A percentile compares a stretch with the other conserved stretches of the same genome.
Conservation (phyloP, 345 rosid genomes). For the Microthlaspi erraticum region DNA sequence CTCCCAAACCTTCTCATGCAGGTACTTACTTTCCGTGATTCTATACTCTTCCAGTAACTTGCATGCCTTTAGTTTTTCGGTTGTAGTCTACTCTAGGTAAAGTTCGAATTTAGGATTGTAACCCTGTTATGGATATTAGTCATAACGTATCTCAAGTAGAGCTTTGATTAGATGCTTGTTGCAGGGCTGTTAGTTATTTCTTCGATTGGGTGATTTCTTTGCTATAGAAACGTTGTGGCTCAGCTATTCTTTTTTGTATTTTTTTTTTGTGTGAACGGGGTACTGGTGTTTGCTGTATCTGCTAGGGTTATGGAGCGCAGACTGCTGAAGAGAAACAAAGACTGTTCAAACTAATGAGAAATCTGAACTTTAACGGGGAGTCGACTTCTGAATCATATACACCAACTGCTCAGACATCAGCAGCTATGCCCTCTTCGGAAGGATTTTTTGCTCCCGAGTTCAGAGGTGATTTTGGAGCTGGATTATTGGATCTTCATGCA, state of each 20-base stretch:
- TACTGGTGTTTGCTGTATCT: constrained; percentile 34
- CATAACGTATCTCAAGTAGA: not conserved
- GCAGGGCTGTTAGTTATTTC: constrained; percentile 2
- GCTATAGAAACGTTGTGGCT: not conserved
- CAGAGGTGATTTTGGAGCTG: constrained; percentile 99
- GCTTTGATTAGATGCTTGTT: constrained; percentile 19
- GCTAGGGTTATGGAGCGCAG: constrained; percentile 92
- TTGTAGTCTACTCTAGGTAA: not conserved
- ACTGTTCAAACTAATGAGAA: constrained; percentile 90
- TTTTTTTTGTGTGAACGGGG: not conserved
- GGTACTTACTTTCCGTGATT: constrained; percentile 49
- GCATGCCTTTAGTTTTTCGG: constrained; percentile 26
- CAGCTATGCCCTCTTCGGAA: constrained; percentile 67
- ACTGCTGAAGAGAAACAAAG: constrained; percentile 98
- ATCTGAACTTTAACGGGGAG: constrained; percentile 91
- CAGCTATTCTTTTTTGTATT: not conserved
- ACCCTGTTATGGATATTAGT: constrained; percentile 1
- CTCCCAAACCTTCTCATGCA: constrained; percentile 92
- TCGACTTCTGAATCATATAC: constrained; percentile 74
- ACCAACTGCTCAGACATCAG: constrained; percentile 68
- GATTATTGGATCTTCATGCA: constrained; percentile 96
- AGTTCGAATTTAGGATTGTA: constrained; percentile 2
- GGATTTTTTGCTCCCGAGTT: constrained; percentile 86
- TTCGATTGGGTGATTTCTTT: not conserved
- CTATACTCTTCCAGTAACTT: constrained; percentile 50